Evolutionary conservation across 345 rosid species (phyloP).

Genomic region (Raphanus raphanistrum): DNA sequence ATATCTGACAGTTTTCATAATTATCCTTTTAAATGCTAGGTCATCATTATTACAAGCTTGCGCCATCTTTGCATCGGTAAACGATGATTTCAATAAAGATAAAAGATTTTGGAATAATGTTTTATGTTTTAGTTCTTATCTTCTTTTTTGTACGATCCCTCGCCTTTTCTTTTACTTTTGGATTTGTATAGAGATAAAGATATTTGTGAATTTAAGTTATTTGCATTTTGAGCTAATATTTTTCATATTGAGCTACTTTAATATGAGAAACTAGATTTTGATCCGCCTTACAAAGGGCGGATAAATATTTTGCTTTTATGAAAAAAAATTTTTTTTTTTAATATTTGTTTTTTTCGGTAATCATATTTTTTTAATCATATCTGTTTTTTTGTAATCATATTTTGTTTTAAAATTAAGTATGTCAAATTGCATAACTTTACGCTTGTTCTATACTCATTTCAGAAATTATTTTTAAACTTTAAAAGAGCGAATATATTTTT

Average conservation of each 20-base stretch:
- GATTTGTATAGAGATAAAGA: background rate
- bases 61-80: background rate
- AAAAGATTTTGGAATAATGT: background rate
- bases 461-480: no score
- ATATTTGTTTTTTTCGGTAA: no score
- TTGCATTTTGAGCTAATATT: background rate
- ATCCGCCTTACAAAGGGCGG: no score
- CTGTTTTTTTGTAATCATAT: no score
- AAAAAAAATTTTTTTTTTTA: no score
- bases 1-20: background rate
- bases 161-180: background rate
- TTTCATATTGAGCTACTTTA: background rate
- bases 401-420: no score
- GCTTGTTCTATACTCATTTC: no score
- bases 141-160: background rate
- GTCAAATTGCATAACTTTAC: no score
- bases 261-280: background rate
- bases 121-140: background rate
- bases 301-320: no score
- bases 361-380: no score
- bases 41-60: background rate
- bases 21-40: background rate
- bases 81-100: background rate
- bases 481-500: no score
- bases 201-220: background rate